Conservation (phyloP, 2,329 filamentous ascomycete genomes). For the Atkinsonella texensis region DNA sequence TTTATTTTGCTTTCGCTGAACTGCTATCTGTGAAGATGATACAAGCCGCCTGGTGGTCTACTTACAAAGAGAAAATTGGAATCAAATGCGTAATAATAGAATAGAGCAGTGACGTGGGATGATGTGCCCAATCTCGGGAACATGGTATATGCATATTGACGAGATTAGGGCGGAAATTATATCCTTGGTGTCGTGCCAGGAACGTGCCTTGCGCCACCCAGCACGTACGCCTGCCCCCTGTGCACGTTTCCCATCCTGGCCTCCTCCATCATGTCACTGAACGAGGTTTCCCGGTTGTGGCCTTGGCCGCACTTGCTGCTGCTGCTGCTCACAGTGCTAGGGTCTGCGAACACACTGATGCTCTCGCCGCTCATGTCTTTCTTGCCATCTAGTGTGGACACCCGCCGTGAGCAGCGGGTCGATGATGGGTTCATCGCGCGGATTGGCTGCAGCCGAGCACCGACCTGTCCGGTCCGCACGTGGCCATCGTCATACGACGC, state of each 20-base stretch:
- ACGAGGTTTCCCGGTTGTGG: slow-evolving; percentile 30
- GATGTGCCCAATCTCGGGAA: too few species aligned
- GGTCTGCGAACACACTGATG: slow-evolving; percentile 42
- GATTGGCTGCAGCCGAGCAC: slow-evolving; percentile 22
- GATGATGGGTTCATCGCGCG: slow-evolving; percentile 24
- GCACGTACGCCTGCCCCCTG: slow-evolving; percentile 27
- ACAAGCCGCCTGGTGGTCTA: too few species aligned
- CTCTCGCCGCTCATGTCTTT: slow-evolving; percentile 35
- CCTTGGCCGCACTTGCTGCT: background rate
- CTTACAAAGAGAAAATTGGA: too few species aligned
- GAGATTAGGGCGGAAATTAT: too few species aligned
- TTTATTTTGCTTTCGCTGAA: too few species aligned
- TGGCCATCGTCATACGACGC: slow-evolving; percentile 15
- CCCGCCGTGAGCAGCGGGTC: slow-evolving; percentile 13
- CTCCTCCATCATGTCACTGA: slow-evolving; percentile 41
- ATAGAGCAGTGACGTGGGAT: too few species aligned
- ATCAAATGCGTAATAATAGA: too few species aligned
- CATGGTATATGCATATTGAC: too few species aligned
- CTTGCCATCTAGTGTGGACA: slow-evolving; percentile 22
- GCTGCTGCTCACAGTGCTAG: slow-evolving; percentile 22
- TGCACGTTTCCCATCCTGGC: slow-evolving; percentile 30
- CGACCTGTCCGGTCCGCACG: slow-evolving; percentile 16
- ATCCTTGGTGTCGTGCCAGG: slow-evolving; percentile 24
- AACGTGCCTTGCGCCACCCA: slow-evolving; percentile 11
- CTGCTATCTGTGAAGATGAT: too few species aligned